Evolutionary conservation across 106 monocot species (phyloP).

Genomic region (Agapanthus africanus): DNA sequence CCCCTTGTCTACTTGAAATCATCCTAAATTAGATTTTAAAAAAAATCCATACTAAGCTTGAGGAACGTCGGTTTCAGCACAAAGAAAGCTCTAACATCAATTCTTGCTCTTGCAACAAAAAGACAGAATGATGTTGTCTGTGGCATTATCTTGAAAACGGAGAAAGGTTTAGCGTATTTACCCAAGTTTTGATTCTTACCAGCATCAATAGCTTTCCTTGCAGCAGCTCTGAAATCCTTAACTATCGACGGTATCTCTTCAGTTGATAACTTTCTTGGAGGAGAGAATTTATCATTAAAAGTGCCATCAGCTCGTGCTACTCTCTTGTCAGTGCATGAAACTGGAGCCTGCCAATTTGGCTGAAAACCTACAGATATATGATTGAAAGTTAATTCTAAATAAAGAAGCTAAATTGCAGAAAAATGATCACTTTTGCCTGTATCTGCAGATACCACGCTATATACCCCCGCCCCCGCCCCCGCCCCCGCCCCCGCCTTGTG

Average conservation of each 20-base stretch:
- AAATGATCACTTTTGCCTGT: too few relatives aligned
- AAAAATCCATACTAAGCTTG: too few relatives aligned
- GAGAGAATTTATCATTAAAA: conserved; percentile 17
- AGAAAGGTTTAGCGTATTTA: not conserved
- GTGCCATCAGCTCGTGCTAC: conserved; percentile 20
- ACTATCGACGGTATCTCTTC: conserved; percentile 45
- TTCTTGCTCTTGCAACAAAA: not conserved
- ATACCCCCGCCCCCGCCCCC: too few relatives aligned
- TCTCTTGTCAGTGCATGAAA: conserved; percentile 39
- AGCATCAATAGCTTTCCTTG: conserved; percentile 64
- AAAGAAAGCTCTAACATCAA: not conserved
- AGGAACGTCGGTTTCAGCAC: not conserved
- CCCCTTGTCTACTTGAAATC: not conserved
- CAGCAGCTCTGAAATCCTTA: conserved; percentile 50
- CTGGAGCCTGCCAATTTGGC: conserved; percentile 54
- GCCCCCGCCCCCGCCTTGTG: too few relatives aligned
- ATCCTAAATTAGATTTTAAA: too few relatives aligned
- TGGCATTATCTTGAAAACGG: not conserved
- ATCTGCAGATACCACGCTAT: too few relatives aligned
- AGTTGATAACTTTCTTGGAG: conserved; percentile 32
- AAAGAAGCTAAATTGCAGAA: too few relatives aligned
- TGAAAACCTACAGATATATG: conserved; percentile 41
- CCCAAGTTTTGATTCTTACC: conserved; percentile 18
- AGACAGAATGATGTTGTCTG: not conserved
- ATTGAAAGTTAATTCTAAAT: too few relatives aligned